Evolutionary conservation across 1,284 basidiomycete genomes (phyloP), one percentile per base, ranked within the genome.

Genomic region (Rhodotorula sp.): DNA sequence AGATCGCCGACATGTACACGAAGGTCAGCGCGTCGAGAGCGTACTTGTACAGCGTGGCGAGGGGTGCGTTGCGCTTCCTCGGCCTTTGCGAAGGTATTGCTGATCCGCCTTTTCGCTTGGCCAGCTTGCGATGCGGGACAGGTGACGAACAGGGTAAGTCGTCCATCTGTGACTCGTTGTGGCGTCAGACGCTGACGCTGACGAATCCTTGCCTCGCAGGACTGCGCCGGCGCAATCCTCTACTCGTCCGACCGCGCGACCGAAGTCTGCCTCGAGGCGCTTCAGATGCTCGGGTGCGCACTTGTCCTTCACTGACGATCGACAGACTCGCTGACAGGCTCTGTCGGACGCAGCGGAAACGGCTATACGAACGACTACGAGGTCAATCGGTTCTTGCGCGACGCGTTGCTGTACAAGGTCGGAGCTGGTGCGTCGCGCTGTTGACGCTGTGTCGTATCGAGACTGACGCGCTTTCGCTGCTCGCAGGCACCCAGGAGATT

Each of bases 31-130:
- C 94, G 8, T 90, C 90, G 66, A 84, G 94, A 64, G 85, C 91
- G 39, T 96, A 96, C 79, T 92, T 95, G 56, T 97, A 97, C 80
- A 90, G 92, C 32, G 94, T 97, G 30, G 92, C 90, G 9, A 84
- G 88, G 24, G 67, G 71, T 73, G 30, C 39, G 66, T 57, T 17
- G 51, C 29, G 7, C 20, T n/a, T 29, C 22, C 29, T 22, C 24
- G 32, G 32, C 17, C 19, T 20, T 7, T 24, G 17, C 27, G 15
- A 7, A 55, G 17, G 30, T 6, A 36, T 24, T 17, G 44, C 19
- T 34, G 19, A 22, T 24, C 6, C 24, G 48, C 20, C 47, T 36
- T 44, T 13, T 36, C 48, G 20, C 11, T 9, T 1, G 44, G 17
- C 2, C 36, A 76, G 92, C 92, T 27, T 94, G 92, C 78, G 93